These are phyloP conservation scores for Colletotrichum sp. DNA, from an alignment of 2,329 filamentous ascomycete genomes.

Conservation along the genomic window DNA sequence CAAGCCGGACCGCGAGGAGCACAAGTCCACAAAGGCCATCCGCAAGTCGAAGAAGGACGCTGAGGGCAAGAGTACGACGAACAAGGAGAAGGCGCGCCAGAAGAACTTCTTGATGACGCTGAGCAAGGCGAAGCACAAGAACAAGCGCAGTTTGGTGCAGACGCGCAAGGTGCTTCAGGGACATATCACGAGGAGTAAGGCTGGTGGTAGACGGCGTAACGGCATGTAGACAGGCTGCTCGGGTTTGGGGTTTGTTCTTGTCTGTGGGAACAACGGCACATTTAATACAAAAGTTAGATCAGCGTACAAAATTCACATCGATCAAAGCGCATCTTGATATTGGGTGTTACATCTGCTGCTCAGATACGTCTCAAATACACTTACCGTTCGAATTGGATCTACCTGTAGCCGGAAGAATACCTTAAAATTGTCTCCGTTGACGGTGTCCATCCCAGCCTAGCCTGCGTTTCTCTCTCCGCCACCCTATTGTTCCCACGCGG, in stretches of 20 bases:
- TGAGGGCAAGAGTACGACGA: constrained; percentile 94
- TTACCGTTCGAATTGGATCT: not conserved
- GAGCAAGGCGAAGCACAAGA: constrained; percentile 93
- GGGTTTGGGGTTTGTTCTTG: not conserved
- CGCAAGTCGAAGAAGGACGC: constrained; percentile 86
- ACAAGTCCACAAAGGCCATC: constrained; percentile 85
- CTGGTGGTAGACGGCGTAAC: constrained; percentile 83
- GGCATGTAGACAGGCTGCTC: not conserved
- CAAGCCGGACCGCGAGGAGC: constrained; percentile 77
- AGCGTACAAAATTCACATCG: not conserved
- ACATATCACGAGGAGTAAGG: constrained; percentile 83
- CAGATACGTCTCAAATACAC: not conserved
- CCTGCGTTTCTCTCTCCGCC: not conserved
- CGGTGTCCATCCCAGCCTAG: not conserved
- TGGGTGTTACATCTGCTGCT: not conserved
- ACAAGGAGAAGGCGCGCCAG: constrained; percentile 93
- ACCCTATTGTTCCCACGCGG: not conserved
- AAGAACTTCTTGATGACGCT: constrained; percentile 99
- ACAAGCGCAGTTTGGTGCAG: constrained; percentile 91
- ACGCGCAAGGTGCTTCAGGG: constrained; percentile 80
- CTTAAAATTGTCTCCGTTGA: not conserved
- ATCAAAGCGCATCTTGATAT: not conserved
- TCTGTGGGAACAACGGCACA: not conserved
- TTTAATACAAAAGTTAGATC: not conserved
- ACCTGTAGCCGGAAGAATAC: not conserved